Evolutionary conservation across 768 basidiomycete species (phyloP), one percentile per base, ranked within the genome.

Genomic region (Pluteus cervinus): DNA sequence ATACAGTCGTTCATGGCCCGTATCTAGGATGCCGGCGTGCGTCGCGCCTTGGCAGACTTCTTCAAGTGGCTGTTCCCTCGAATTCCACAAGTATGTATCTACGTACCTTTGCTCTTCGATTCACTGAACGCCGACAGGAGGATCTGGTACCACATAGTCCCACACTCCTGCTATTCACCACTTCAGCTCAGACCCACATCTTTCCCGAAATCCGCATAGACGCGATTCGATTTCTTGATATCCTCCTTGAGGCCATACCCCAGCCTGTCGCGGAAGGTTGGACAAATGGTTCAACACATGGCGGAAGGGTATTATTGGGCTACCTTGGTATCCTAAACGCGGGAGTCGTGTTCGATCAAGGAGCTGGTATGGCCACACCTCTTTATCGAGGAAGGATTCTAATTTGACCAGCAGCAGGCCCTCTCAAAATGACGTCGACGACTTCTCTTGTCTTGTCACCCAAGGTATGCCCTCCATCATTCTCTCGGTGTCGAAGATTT

Each of bases 141-240:
- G 69, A 77, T 35, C 58, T 97, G 1, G 42, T 64, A 1, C 91
- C 93, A 4, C 88, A 96, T 52, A 68, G 83, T 0, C 66, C 86
- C 1, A 51, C 80, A 0, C 65, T 97, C 4, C 66, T 97, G 16
- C 75, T 98, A 11, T 94, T 92, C 55, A 79, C 80, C 0, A 81
- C 87, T 5, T 94, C 92, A 7, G 89, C 90, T 0, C 84, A 93
- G 56, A 92, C 89, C 0, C 86, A 93, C 50, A 94, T 98, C 32
- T 96, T 92, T 56, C 92, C 92, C 15, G 90, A 94, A 57, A 90
- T 97, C 42, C 76, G 91, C 11, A 73, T 97, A 25, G 93, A 97
- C 52, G 88, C 90, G 3, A 69, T 94, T 37, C 79, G 81, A 9
- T 77, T 90, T 47, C 59, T 97, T 29, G 74, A 86, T 49, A 54